Conservation (phyloP, 2,329 filamentous ascomycete species). For the Trichoderma sp. region DNA sequence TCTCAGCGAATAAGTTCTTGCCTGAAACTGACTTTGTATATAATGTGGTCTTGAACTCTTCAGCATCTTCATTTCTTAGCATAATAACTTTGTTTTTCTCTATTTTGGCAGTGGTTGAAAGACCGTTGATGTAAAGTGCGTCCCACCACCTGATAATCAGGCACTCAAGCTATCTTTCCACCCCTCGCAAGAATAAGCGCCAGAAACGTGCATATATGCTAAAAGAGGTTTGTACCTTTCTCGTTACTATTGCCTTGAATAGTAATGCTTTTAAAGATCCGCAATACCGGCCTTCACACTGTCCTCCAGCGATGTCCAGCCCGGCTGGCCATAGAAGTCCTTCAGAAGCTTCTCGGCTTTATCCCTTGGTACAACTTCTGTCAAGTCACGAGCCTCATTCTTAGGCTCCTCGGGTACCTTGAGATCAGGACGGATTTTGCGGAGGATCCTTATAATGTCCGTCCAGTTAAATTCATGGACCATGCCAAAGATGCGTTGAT, state of each 20-base stretch:
- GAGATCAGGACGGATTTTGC: not conserved
- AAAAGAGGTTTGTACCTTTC: not conserved
- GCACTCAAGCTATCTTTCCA: not conserved
- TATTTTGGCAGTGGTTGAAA: not conserved
- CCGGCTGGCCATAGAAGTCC: not conserved
- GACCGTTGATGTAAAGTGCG: not conserved
- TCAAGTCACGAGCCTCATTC: slow-evolving; percentile 1
- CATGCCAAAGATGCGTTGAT: slow-evolving; percentile 36
- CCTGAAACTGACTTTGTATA: not conserved
- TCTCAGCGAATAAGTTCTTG: not conserved
- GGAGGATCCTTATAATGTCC: not conserved
- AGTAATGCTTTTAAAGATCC: not conserved
- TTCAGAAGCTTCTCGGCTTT: slow-evolving; percentile 1
- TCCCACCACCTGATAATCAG: not conserved
- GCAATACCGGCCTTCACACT: slow-evolving; percentile 2
- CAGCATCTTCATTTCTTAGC: not conserved
- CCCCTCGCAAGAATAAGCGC: not conserved
- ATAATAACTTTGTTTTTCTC: not conserved
- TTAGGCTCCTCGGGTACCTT: not conserved
- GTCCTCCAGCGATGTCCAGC: slow-evolving; percentile 10
- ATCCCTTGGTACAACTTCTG: not conserved
- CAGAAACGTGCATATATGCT: not conserved
- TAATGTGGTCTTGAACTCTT: not conserved
- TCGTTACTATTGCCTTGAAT: not conserved
- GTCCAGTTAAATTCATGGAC: slow-evolving; percentile 32